Evolutionary conservation across 495 filamentous ascomycete species (phyloP).

Genomic region (Antarctomyces pellizariae): DNA sequence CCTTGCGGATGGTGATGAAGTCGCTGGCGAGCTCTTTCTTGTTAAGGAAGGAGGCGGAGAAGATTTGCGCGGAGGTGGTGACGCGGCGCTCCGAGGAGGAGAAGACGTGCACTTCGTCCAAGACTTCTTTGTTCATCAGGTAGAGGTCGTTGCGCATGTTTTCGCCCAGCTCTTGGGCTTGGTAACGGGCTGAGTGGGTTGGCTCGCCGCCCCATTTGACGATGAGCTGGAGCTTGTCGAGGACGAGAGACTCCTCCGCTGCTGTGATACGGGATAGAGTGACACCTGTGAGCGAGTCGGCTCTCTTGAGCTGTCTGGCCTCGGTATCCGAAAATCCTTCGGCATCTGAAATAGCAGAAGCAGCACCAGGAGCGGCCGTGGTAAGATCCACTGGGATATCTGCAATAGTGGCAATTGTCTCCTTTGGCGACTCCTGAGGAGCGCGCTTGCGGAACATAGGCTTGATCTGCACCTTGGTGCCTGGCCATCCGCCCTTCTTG

Average conservation of each 20-base stretch:
- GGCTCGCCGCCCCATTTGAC: conserved; percentile 99
- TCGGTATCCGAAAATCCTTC: conserved; percentile 1
- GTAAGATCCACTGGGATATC: not conserved
- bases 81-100: conserved; percentile 88
- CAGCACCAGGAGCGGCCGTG: not conserved
- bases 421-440: conserved; percentile 19
- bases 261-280: conserved; percentile 80
- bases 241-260: conserved; percentile 62
- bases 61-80: conserved; percentile 90
- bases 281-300: conserved; percentile 64
- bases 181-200: conserved; percentile 89
- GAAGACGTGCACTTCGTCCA: conserved; percentile 80
- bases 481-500: conserved; percentile 79
- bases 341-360: not conserved
- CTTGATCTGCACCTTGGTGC: conserved; percentile 97
- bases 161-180: conserved; percentile 78
- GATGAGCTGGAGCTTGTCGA: conserved; percentile 91
- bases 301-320: conserved; percentile 27
- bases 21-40: conserved; percentile 66
- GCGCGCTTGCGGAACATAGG: conserved; percentile 83
- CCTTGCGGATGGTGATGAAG: conserved; percentile 72
- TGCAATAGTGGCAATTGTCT: not conserved
- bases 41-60: conserved; percentile 72
- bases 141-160: conserved; percentile 90
- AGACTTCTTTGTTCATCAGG: conserved; percentile 73